Evolutionary conservation across 1,139 yeast species (phyloP), one percentile per base, ranked within the genome.

Genomic region (Eremothecium gossypii): DNA sequence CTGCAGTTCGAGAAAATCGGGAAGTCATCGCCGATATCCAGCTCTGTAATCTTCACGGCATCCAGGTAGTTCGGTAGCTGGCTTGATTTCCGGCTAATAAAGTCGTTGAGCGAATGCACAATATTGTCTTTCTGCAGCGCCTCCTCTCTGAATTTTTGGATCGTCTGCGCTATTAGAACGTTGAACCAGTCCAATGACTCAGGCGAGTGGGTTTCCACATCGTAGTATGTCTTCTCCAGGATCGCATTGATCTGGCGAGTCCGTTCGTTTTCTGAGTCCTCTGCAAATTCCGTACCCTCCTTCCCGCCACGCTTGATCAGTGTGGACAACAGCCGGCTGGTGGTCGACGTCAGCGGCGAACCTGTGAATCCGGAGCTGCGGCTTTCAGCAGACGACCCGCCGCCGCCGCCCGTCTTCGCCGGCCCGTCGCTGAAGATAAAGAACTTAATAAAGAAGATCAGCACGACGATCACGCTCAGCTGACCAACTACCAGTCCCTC

Each of bases 131-230:
- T 77, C 41, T 76, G 70, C 46, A 85, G 65, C 0, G 97, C 97
- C 59, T 91, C 97, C 14, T 79, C 74, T 46, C 99, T 72, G 46
- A 87, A 73, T 53, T 89, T 95, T 17, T 86, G 77, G 20, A 91
- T 80, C 4, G 89, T 81, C 59, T 93, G 97, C 0, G 96, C 98
- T 17, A 91, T 74, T 38, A 91, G 68, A 1, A 91, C 97, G 54
- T 91, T 91, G 60, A 91, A 86, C 98, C 99, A 91, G 61, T 91
- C 98, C 43, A 91, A 67, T 0, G 96, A 82, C 65, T 91, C 99
- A 0, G 96, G 76, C 2, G 81, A 70, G 60, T 93, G 98, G 20
- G 79, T 79, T 36, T 80, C 78, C 1, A 91, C 96, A 57, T 91
- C 86, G 61, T 93, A 93, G 58, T 86, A 87, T 0, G 96, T 87